Base-by-base conservation (phyloP, 2,329 filamentous ascomycete species). In the Alternaria tenuissima region DNA sequence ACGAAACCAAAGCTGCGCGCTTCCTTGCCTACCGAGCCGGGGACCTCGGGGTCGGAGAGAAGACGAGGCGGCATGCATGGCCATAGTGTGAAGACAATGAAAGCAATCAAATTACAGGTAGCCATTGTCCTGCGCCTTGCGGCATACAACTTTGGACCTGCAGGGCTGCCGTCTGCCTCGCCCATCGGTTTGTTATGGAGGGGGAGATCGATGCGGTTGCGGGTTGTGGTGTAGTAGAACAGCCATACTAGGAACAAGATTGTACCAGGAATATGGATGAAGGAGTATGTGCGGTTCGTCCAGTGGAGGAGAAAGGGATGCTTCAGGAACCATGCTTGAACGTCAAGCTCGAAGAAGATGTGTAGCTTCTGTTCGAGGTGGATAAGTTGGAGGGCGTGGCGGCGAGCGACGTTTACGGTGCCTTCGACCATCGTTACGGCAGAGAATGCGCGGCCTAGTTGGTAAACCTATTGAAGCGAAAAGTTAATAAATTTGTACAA, bases 211-310 rank as follows among this genome's bases (percentile, higher is more conserved):
- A 78, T 74, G 32, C 84, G 81, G 72, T 86, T 86, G 52, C 84
- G 83, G 7, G 87, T 88, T 24, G 88, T 91, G 47, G 89, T 91
- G 73, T 89, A 85, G 79, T 90, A 91, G 79, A 87, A 92, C 5
- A 92, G 83, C 72, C 87, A 85, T 38, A 87, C 83, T 24, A 88
- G 81, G 71, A 91, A 93, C 44, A 89, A 83, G 65, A 92, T 92
- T 6, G 89, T 92, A 14, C 89, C 90, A 0, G 90, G 90, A 59
- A 92, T 92, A 76, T 92, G 90, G 70, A 93, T 91, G 78, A 91
- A 92, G 6, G 89, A 91, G 78, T 92, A 92, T 28, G 86, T 84
- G 70, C 89, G 85, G 78, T 92, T 92, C 68, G 88, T 90, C 86
- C 86, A 91, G 66, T 82, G 85, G 81, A 93, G 85, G 42, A 89